These are phyloP conservation scores for Debaryomycetaceae sp. DNA, from an alignment of 1,139 yeast species.

Conservation along the genomic window DNA sequence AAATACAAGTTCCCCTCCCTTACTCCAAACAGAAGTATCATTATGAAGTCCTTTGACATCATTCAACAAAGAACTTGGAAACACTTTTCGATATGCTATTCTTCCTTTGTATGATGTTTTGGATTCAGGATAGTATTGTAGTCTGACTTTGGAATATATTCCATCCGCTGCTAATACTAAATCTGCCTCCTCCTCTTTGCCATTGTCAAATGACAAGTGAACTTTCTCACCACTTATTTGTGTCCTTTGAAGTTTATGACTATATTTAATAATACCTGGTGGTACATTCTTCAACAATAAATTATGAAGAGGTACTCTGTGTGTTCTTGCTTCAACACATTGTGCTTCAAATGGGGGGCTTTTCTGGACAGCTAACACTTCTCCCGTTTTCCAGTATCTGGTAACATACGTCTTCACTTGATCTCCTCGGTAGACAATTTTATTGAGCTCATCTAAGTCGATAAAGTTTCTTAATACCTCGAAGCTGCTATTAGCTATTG, in stretches of 20 bases:
- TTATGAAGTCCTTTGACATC: conserved; percentile 7
- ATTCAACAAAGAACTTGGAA: conserved; percentile 15
- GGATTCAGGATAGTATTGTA: conserved; percentile 1
- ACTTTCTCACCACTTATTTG: conserved; percentile 13
- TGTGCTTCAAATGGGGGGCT: conserved; percentile 5
- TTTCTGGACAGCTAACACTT: conserved; percentile 7
- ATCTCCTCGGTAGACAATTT: conserved; percentile 5
- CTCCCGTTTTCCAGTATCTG: conserved; percentile 13
- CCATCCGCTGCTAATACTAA: conserved; percentile 19
- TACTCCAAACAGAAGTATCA: conserved; percentile 9
- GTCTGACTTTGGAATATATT: conserved; percentile 7
- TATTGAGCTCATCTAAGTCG: conserved; percentile 12
- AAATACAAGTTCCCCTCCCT: conserved; percentile 7
- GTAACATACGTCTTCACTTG: conserved; percentile 1
- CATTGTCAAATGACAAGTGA: conserved; percentile 13
- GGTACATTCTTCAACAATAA: conserved; percentile 9
- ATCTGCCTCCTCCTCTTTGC: conserved; percentile 10
- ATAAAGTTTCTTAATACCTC: conserved; percentile 12
- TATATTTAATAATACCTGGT: conserved; percentile 9
- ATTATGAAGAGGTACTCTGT: conserved; percentile 6
- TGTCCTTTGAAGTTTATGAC: conserved; percentile 10
- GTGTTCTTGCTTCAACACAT: conserved; percentile 21
- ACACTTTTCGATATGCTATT: conserved; percentile 4
- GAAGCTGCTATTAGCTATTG: conserved; percentile 14
- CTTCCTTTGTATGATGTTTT: conserved; percentile 1